phyloP scores from a whole-genome alignment of 2,329 filamentous ascomycete genomes.

The Dactylellina drechsleri region DNA sequence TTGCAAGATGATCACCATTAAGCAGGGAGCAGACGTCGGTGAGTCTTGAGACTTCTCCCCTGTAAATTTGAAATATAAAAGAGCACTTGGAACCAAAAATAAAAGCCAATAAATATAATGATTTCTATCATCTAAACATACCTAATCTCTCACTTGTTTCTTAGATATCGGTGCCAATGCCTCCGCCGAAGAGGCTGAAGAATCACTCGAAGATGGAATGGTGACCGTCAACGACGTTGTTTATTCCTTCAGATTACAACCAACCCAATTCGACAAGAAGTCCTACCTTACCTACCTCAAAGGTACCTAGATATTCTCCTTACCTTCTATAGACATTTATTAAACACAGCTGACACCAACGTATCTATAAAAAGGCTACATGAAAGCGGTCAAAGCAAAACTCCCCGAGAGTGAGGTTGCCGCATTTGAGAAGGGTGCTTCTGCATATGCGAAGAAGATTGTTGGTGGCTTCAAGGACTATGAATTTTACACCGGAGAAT shows the following conservation, averaged over 20 bases:
- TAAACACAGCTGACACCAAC: background rate
- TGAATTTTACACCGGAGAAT: constrained; percentile 92
- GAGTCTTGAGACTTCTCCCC: constrained; percentile 61
- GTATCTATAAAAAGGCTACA: constrained; percentile 72
- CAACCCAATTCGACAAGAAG: constrained; percentile 87
- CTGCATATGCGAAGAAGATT: constrained; percentile 80
- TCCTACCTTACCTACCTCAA: constrained; percentile 84
- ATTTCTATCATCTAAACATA: too few species aligned
- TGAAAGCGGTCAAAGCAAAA: constrained; percentile 82
- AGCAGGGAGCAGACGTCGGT: constrained; percentile 68
- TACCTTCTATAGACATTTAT: background rate
- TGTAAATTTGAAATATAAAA: background rate
- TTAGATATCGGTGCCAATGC: constrained; percentile 93
- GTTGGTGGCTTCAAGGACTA: constrained; percentile 91
- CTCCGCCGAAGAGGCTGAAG: constrained; percentile 86
- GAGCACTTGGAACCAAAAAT: background rate
- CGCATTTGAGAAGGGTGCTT: constrained; percentile 81
- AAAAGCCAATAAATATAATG: background rate
- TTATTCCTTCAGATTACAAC: constrained; percentile 87
- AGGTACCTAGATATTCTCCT: constrained; percentile 67
- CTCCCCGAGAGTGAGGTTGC: constrained; percentile 74
- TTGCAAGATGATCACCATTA: constrained; percentile 81
- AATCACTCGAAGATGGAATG: constrained; percentile 75
- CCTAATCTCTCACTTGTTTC: background rate
- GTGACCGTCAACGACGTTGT: constrained; percentile 91